A percentile compares a stretch with the other conserved stretches of the same genome.
Evolutionary conservation across 2,329 filamentous ascomycete genomes (phyloP).

Genomic region (Paecilomyces fulvus): DNA sequence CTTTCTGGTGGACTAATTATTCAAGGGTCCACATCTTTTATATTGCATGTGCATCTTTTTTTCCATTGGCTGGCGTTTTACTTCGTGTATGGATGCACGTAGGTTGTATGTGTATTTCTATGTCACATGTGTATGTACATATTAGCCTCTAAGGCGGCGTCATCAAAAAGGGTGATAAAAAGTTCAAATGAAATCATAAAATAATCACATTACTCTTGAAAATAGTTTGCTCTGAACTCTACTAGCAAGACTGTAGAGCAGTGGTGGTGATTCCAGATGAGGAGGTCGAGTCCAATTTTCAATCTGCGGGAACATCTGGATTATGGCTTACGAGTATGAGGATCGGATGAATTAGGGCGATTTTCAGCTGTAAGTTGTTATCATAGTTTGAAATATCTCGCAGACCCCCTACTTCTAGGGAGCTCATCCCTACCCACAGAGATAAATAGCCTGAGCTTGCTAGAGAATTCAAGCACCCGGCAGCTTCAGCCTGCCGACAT

Average conservation of each 20-base stretch:
- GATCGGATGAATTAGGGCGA: too few relatives aligned
- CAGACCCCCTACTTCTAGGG: too few relatives aligned
- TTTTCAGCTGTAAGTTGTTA: too few relatives aligned
- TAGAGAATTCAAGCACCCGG: too few relatives aligned
- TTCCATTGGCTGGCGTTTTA: background rate
- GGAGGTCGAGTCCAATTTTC: too few relatives aligned
- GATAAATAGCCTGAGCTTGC: too few relatives aligned
- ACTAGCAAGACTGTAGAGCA: background rate
- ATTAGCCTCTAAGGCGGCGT: constrained; percentile 9
- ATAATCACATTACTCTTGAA: background rate
- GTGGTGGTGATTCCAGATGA: too few relatives aligned
- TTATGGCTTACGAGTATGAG: too few relatives aligned
- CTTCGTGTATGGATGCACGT: constrained; percentile 25
- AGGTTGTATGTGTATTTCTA: constrained; percentile 27
- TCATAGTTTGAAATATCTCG: too few relatives aligned
- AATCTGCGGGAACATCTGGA: too few relatives aligned
- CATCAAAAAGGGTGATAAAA: background rate
- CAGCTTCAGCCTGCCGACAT: too few relatives aligned
- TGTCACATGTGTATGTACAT: constrained; percentile 20
- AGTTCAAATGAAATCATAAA: background rate
- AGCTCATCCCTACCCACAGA: too few relatives aligned
- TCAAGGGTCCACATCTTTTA: background rate
- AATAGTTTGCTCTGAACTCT: background rate
- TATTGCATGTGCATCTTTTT: background rate
- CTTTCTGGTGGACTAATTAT: background rate